phyloP scores from a whole-genome alignment of 2,329 filamentous ascomycete species.

The Colletotrichum filicis region DNA sequence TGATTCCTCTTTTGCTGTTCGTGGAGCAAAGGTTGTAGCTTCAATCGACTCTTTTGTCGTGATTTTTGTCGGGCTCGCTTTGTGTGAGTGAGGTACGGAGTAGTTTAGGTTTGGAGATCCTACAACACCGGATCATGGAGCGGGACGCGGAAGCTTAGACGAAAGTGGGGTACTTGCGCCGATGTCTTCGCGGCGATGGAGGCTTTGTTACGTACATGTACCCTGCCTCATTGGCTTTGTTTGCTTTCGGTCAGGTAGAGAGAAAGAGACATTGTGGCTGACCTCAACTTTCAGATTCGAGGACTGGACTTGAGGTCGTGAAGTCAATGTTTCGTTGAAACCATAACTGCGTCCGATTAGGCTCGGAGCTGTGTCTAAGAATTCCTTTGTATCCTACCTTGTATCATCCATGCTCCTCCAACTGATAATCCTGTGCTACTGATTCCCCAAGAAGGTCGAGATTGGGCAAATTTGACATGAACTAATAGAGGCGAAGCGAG shows the following conservation, averaged over 20 bases:
- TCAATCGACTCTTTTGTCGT: background rate
- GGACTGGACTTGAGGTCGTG: background rate
- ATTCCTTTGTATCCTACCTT: background rate
- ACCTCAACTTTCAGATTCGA: background rate
- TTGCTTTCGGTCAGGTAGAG: background rate
- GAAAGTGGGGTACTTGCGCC: background rate
- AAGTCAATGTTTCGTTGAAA: background rate
- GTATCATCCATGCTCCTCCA: background rate
- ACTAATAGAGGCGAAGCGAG: background rate
- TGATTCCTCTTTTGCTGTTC: background rate
- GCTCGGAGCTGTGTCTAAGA: background rate
- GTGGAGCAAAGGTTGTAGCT: accelerated
- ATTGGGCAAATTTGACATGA: no score
- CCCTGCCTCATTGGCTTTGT: no score
- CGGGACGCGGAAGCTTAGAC: no score
- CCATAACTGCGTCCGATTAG: background rate
- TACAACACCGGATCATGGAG: background rate
- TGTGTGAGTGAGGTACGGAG: no score
- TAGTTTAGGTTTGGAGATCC: background rate
- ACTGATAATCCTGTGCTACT: background rate
- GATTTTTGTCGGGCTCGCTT: background rate
- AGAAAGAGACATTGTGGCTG: no score
- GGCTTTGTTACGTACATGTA: background rate
- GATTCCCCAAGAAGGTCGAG: background rate
- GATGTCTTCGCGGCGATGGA: background rate